A percentile compares a stretch with the other conserved stretches of the same genome.
These are phyloP conservation scores for Rhamnella rubrinervis DNA, from an alignment of 331 rosid species.

Conservation along the genomic window DNA sequence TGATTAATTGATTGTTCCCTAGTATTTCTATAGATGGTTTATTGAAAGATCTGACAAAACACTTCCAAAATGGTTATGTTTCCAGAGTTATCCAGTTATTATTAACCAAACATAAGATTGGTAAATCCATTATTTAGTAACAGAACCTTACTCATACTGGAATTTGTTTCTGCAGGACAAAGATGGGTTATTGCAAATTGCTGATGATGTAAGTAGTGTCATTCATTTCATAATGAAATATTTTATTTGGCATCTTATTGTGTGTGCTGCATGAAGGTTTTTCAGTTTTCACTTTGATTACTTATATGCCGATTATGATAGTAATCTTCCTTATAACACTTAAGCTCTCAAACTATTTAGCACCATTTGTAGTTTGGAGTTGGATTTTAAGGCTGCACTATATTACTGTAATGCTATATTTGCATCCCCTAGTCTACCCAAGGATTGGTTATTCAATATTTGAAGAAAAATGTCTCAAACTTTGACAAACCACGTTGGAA, in stretches of 20 bases:
- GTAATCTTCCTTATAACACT: too few species aligned
- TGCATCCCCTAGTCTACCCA: too few species aligned
- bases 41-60: slow-evolving; percentile 13
- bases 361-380: too few species aligned
- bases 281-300: not conserved
- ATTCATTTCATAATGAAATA: slow-evolving; percentile 12
- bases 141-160: slow-evolving; percentile 8
- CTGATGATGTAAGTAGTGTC: slow-evolving; percentile 74
- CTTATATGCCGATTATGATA: too few species aligned
- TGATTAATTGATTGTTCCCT: slow-evolving; percentile 1
- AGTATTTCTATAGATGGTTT: not conserved
- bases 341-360: too few species aligned
- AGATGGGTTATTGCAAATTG: slow-evolving; percentile 63
- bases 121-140: slow-evolving; percentile 8
- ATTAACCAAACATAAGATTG: slow-evolving; percentile 11
- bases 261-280: not conserved
- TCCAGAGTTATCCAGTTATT: not conserved
- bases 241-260: slow-evolving; percentile 14
- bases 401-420: too few species aligned
- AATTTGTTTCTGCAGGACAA: slow-evolving; percentile 57
- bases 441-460: too few species aligned
- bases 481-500: too few species aligned
- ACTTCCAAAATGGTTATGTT: slow-evolving; percentile 4
- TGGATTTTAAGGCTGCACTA: too few species aligned
- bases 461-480: too few species aligned